Base-by-base conservation (phyloP, 2,329 filamentous ascomycete genomes). In the Microdochium paspali region DNA sequence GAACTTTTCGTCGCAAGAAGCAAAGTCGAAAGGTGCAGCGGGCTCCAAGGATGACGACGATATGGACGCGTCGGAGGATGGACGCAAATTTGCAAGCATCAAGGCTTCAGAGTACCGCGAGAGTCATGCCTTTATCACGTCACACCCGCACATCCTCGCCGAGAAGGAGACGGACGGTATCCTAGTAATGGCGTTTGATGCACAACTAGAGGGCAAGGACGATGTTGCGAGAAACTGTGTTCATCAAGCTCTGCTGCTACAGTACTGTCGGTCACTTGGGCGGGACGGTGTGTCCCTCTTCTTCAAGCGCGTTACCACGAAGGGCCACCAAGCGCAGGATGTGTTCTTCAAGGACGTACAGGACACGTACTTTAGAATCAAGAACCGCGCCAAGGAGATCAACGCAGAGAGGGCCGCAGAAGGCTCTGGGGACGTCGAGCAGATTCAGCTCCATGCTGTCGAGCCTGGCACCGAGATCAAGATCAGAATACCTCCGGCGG, bases 361-460 rank as follows among this genome's bases (percentile, higher is more conserved):
- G 59, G 82, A 84, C 32, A 97, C 90, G 3, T 96, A 94, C 66
- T 74, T 75, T 58, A 82, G 84, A 47, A 97, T 98, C 65, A 82
- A 82, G 58, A 82, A 74, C 24, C 82, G 93, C 44, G 82, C 86
- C 1, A 74, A 77, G 6, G 87, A 94, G 65, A 84, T 44, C 53
- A 66, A 74, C 47, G 66, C 68, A 18, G 69, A 80, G 66, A 65
- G 73, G 50, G 73, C 72, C 15, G 71, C 69, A 52, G 73, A 77
- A 47, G 69, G 62, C 3, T 70, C 65, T 35, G 67, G 70, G 50
- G 59, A 65, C 31, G 85, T 95, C 10, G 93, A 98, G 70, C 91
- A 96, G 66, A 98, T 98, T 56, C 94, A 98, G 67, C 77, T 98
- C 44, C 93, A 98, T 63, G 91, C 93, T 13, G 90, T 98, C 10